Conservation (phyloP, 106 monocot genomes). For the Iris macrosiphon region DNA sequence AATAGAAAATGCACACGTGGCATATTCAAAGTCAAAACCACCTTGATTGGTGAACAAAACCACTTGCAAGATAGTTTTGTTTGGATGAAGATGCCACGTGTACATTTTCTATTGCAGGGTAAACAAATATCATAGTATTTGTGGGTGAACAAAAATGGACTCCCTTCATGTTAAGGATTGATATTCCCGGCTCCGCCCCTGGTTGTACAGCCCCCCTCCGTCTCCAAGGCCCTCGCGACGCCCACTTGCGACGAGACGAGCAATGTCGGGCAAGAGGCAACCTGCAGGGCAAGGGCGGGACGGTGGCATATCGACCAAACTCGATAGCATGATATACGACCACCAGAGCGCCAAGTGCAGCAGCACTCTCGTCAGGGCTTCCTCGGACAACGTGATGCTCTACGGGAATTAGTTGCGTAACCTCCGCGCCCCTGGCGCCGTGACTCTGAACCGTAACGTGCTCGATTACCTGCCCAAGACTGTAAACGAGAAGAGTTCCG, state of each 20-base stretch:
- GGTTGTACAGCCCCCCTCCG: not conserved
- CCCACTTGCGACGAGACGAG: not conserved
- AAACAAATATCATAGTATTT: too few species aligned
- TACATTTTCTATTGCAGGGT: too few species aligned
- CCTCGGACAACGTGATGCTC: conserved; percentile 70
- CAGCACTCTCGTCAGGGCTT: conserved; percentile 47
- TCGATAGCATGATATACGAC: conserved; percentile 50
- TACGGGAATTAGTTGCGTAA: conserved; percentile 60
- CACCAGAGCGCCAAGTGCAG: conserved; percentile 50
- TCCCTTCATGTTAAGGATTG: too few species aligned
- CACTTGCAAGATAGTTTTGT: too few species aligned
- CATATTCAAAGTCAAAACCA: too few species aligned
- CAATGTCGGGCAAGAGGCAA: not conserved
- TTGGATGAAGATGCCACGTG: too few species aligned
- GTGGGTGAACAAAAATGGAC: too few species aligned
- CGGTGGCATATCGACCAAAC: conserved; percentile 31
- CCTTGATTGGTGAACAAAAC: too few species aligned
- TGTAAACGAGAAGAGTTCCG: conserved; percentile 5
- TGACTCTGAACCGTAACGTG: conserved; percentile 21
- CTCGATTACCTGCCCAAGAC: conserved; percentile 28
- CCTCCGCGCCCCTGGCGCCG: conserved; percentile 29
- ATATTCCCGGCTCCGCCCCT: not conserved
- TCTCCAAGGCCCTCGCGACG: not conserved
- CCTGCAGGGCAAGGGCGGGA: not conserved
- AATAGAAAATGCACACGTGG: too few species aligned